Evolutionary conservation across 2,329 filamentous ascomycete genomes (phyloP), one percentile per base, ranked within the genome.

Genomic region (Pseudocercospora fijiensis): DNA sequence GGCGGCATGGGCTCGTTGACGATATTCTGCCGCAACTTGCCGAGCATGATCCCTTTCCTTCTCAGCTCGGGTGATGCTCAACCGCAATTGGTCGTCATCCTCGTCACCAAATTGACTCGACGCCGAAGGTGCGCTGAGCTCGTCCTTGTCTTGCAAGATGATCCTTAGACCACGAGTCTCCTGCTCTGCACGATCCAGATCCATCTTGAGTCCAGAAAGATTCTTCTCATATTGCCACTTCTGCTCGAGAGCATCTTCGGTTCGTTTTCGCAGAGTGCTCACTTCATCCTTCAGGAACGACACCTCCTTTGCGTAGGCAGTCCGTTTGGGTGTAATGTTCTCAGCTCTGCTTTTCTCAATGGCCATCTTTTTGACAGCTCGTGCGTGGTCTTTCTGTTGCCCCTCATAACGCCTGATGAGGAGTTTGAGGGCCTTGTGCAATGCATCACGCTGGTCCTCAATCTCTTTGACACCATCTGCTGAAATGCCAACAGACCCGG

Each of bases 161-260:
- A 82, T 85, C 49, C 91, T 88, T 45, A 99, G 84, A n/a, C 90
- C 90, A 45, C 86, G 82, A 28, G 96, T 96, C 79, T 99, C 95
- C 75, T 95, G 90, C 77, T 97, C 92, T 26, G 95, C 93, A 66
- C 93, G 90, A 77, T 98, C 95, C 47, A 99, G 86, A 74, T 98
- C 94, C 90, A 96, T 97, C 80, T 96, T 96, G 62, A 98, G 80
- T 61, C 93, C 92, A 58, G 87, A 85, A 1, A 98, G 81, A 18
- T 92, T 92, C 78, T 96, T 96, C 78, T 97, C 94, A 66, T 93
- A 94, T 75, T 96, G 90, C 89, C 91, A 98, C 78, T 98, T 98
- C 73, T 96, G 91, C 74, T 96, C 92, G 13, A 98, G 84, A 16
- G 94, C 94, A 68, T 98, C 94, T 72, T 99, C 94, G 28, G 94